Base-by-base conservation (phyloP, 73 alveolate species). In the Halteria grandinella region DNA sequence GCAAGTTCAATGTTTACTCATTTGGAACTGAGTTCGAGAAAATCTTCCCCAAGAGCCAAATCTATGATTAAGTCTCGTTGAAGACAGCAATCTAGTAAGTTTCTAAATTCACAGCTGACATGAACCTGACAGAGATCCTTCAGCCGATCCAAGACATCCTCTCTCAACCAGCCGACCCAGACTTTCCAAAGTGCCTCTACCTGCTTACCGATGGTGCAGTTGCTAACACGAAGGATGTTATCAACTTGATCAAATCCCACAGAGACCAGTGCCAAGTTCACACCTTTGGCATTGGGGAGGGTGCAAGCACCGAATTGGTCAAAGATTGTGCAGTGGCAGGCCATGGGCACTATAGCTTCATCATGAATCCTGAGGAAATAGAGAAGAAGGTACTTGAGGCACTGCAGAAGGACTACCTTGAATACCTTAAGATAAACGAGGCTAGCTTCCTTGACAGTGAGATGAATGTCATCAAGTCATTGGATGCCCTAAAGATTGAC, bases 141-240 rank as follows among this genome's bases (percentile, higher is more conserved):
- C 25, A 37, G 21, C 99, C 99, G 1, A 70, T 97, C 11, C 43
- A 69, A 44, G 89, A 69, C 18, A 82, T 93, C 18, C 87, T 85
- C n/a, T n/a, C n/a, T n/a, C n/a, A n/a, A n/a, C n/a, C n/a, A n/a
- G n/a, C n/a, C n/a, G n/a, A n/a, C n/a, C n/a, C n/a, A n/a, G n/a
- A n/a, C n/a, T n/a, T n/a, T n/a, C n/a, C n/a, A n/a, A n/a, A n/a
- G n/a, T n/a, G n/a, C n/a, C n/a, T 97, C 6, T 97, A 89, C 70
- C 81, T 97, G 37, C 81, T 97, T 47, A 97, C 99, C 28, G 99
- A 97, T 87, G 99, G 99, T 0, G 95, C 77, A 55, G 97, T 93
- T 6, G 36, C 66, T 41, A 79, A 94, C 54, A 85, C 93, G 27
- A 86, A 86, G 28, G 69, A 62, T 27, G 88, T 95, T 11, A 53